Base-by-base conservation (phyloP, 805 yeast species). In the Sugiyamaella floridensis region DNA sequence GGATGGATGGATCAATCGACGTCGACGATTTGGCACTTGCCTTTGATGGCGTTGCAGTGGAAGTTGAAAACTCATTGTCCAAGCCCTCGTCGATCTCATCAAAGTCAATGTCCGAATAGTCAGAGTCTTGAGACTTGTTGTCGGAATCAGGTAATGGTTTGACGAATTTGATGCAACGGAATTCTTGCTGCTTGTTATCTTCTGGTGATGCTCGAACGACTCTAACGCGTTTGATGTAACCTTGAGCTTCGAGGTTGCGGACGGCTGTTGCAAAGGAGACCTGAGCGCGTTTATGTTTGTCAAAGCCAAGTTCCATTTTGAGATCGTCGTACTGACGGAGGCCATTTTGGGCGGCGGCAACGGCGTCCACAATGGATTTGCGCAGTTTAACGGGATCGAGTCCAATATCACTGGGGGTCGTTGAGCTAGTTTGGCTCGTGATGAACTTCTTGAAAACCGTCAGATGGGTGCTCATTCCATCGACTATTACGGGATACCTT, bases 251-350 rank as follows among this genome's bases (percentile, higher is more conserved):
- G 12, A 71, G 57, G 4, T 51, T 48, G 2, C 62, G 43, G 11
- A 71, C 54, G 19, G 63, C 50, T 2, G 59, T 29, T 2, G 58
- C 47, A 45, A 67, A 64, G 12, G 56, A 51, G 6, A 60, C 58
- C 3, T 57, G 50, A 2, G 59, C 57, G 1, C 62, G 43, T 2
- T 41, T 34, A 1, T 51, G 47, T n/a, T 74, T 56, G 63, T 68
- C 57, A 67, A 69, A 46, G 62, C 72, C 66, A 63, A 70, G 55
- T 69, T 65, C 72, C 68, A 47, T 68, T 67, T 54, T 71, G 67
- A 61, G 66, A 67, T 60, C 78, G 55, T 54, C 65, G 60, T 54
- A 61, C 52, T 59, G 61, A 20, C 68, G 65, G 52, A 72, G 53
- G 6, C 66, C 61, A 48, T 71, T 68, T 16, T 63, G 63, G 1